Conservation (phyloP, 768 basidiomycete species). For the Pleurotus salmoneostramineus region DNA sequence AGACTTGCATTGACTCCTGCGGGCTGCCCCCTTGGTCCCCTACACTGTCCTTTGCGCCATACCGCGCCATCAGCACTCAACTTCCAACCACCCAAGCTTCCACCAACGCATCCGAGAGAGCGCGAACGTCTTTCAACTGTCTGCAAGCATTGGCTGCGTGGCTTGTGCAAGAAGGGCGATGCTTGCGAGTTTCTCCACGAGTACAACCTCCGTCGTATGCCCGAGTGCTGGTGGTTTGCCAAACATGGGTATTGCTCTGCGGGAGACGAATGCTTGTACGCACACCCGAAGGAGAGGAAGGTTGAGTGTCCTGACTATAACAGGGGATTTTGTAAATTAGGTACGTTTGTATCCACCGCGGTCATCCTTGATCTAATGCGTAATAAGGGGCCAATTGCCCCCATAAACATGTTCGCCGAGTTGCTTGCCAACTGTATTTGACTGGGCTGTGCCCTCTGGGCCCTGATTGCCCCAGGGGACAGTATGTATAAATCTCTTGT, state of each 20-base stretch:
- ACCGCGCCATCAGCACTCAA: conserved; percentile 85
- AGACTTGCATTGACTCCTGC: conserved; percentile 73
- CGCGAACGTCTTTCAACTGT: conserved; percentile 85
- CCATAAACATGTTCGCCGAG: conserved; percentile 88
- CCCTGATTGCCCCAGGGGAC: conserved; percentile 81
- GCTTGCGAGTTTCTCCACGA: conserved; percentile 99
- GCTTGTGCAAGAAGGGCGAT: conserved; percentile 97
- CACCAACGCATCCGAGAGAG: conserved; percentile 80
- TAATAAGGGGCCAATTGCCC: conserved; percentile 77
- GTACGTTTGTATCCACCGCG: conserved; percentile 38
- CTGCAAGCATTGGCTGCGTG: conserved; percentile 98
- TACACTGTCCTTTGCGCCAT: conserved; percentile 90
- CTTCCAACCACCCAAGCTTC: conserved; percentile 82
- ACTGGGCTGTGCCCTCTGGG: conserved; percentile 93
- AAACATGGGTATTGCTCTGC: conserved; percentile 97
- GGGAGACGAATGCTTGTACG: conserved; percentile 96
- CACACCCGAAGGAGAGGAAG: conserved; percentile 87
- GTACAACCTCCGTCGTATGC: conserved; percentile 97
- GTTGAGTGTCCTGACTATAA: conserved; percentile 96
- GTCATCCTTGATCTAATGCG: conserved; percentile 1
- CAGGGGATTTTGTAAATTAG: conserved; percentile 92
- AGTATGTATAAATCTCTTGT: conserved; percentile 47
- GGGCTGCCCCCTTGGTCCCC: conserved; percentile 88
- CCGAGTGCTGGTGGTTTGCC: conserved; percentile 98
- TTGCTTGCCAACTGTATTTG: conserved; percentile 87